Conservation (phyloP, 1,139 yeast genomes). For the Protomyces gravidus region DNA sequence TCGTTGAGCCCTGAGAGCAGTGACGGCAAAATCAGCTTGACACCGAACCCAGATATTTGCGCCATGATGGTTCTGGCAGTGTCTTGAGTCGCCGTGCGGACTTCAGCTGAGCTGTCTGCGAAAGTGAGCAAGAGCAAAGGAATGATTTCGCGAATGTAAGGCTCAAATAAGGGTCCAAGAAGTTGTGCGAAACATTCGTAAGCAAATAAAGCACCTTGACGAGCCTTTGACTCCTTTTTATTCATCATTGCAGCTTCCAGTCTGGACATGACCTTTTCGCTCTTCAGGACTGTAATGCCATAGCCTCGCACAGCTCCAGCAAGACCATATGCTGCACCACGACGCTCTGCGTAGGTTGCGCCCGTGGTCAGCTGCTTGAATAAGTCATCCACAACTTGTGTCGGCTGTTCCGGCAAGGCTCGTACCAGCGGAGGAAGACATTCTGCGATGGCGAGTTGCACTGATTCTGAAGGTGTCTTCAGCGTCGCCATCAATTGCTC, state of each 20-base stretch:
- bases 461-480: slow-evolving; percentile 82
- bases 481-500: slow-evolving; percentile 68
- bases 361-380: slow-evolving; percentile 57
- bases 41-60: slow-evolving; percentile 86
- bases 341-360: slow-evolving; percentile 54
- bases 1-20: slow-evolving; percentile 83
- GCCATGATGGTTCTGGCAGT: slow-evolving; percentile 90
- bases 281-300: slow-evolving; percentile 72
- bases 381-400: slow-evolving; percentile 54
- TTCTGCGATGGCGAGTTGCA: slow-evolving; percentile 78
- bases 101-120: slow-evolving; percentile 82
- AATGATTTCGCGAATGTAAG: slow-evolving; percentile 82
- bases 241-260: slow-evolving; percentile 86
- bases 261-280: slow-evolving; percentile 69
- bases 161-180: slow-evolving; percentile 77
- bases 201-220: slow-evolving; percentile 86
- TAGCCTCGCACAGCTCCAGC: slow-evolving; percentile 89
- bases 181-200: slow-evolving; percentile 78
- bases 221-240: slow-evolving; percentile 63
- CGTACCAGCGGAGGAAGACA: slow-evolving; percentile 80
- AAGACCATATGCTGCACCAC: slow-evolving; percentile 95
- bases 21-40: slow-evolving; percentile 82
- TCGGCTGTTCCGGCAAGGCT: slow-evolving; percentile 46
- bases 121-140: slow-evolving; percentile 74
- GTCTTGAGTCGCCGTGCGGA: slow-evolving; percentile 79